Base-by-base conservation (phyloP, 1,284 basidiomycete genomes). In the Marasmius tenuissimus region DNA sequence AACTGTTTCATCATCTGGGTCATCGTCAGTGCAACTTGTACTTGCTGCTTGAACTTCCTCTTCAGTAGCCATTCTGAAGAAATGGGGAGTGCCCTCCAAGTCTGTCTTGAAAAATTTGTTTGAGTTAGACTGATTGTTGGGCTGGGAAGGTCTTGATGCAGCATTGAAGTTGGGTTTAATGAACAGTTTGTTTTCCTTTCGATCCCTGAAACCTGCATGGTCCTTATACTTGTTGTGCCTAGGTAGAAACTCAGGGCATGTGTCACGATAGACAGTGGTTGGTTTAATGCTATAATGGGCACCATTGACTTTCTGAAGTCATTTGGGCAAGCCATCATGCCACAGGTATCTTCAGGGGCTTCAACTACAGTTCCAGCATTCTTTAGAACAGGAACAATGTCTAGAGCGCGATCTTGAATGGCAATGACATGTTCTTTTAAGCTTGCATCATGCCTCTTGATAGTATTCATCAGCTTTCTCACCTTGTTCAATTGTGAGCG, bases 401-500 rank as follows among this genome's bases (percentile, higher is more conserved):
- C n/a, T n/a, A n/a, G n/a, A n/a, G n/a, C n/a, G n/a, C n/a, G n/a
- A n/a, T n/a, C n/a, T n/a, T n/a, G n/a, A n/a, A n/a, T n/a, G n/a
- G n/a, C n/a, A n/a, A n/a, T n/a, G n/a, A n/a, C n/a, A n/a, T n/a
- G n/a, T n/a, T n/a, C n/a, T n/a, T n/a, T n/a, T n/a, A 8, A 37
- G 18, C 12, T 34, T 47, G 2, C 10, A n/a, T n/a, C 59, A 14
- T 1, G 51, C 59, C 12, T 50, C 22, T 3, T 50, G 40, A 35
- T 63, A 63, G 18, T 50, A 59, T 34, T 51, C 37, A 9, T 20
- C 45, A 6, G 58, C 50, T 6, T 47, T 33, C 16, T 49, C n/a
- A 10, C 61, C 50, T 27, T 49, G 27, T 16, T 63, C 61, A n/a
- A 49, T 42, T 9, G 37, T 34, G 11, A 63, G 4, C 0, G 57